Percentiles rank a stretch among this genome's conserved stretches.
These are phyloP conservation scores for Ceratocystis colombiana DNA, from an alignment of 2,329 filamentous ascomycete genomes.

Conservation along the genomic window DNA sequence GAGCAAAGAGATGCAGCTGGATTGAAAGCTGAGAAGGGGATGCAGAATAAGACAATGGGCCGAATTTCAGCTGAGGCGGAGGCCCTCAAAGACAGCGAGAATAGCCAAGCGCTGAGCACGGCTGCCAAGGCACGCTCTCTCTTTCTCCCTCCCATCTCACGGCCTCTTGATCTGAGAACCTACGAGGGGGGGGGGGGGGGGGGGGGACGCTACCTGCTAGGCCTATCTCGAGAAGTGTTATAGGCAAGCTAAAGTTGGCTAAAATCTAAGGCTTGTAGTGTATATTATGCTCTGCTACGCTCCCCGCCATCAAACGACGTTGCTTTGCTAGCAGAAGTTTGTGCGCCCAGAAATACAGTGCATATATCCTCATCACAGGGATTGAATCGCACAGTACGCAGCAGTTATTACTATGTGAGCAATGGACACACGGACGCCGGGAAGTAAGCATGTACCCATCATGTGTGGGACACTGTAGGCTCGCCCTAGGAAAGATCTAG, in stretches of 20 bases:
- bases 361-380: not conserved
- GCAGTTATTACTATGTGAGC: not conserved
- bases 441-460: not conserved
- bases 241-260: no score
- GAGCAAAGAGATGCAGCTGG: not conserved
- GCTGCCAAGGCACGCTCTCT: no score
- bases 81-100: not conserved
- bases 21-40: not conserved
- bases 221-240: no score
- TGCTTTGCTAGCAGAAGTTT: not conserved
- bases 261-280: no score
- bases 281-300: no score
- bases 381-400: not conserved
- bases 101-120: not conserved
- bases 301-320: no score
- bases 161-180: no score
- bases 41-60: not conserved
- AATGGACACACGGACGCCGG: not conserved
- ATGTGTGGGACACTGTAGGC: slow-evolving; percentile 2
- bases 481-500: not conserved
- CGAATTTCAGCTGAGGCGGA: slow-evolving; percentile 1
- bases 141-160: no score
- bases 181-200: no score
- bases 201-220: no score
- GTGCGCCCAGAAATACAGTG: slow-evolving; percentile 14